A percentile compares a stretch with the other conserved stretches of the same genome.
Conservation (phyloP, 2,329 filamentous ascomycete species). For the Fusarium denticulatum region DNA sequence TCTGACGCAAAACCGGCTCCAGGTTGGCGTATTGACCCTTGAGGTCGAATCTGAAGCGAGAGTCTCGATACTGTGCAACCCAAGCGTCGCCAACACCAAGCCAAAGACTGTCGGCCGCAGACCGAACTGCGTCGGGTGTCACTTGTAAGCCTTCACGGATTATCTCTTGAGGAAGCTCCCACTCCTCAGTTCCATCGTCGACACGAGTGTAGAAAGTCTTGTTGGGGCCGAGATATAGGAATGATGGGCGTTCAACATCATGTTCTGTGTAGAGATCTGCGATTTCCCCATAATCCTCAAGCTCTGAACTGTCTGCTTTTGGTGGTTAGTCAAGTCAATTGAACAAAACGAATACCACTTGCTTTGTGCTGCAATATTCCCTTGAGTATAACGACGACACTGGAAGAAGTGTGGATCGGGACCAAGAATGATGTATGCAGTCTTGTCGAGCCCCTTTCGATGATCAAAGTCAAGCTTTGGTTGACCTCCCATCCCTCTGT, state of each 20-base stretch:
- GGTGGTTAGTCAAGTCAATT: background rate
- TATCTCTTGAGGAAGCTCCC: conserved; percentile 16
- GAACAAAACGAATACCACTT: background rate
- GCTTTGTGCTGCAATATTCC: conserved; percentile 29
- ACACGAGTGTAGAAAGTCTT: conserved; percentile 34
- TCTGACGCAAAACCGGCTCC: background rate
- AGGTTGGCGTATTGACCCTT: conserved; percentile 21
- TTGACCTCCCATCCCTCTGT: background rate
- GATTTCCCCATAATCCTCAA: conserved; percentile 32
- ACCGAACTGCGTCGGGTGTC: background rate
- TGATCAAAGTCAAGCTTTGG: conserved; percentile 14
- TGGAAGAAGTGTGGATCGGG: conserved; percentile 32
- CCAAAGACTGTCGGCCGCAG: conserved; percentile 30
- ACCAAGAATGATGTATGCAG: conserved; percentile 36
- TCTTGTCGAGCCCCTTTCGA: background rate
- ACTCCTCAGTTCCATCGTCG: conserved; percentile 26
- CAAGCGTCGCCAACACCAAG: conserved; percentile 33
- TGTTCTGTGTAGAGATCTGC: conserved; percentile 25
- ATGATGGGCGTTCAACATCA: conserved; percentile 35
- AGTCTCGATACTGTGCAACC: conserved; percentile 38
- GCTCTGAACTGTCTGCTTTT: conserved; percentile 22
- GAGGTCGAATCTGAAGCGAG: conserved; percentile 27
- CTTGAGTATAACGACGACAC: conserved; percentile 25
- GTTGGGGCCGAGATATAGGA: conserved; percentile 32
- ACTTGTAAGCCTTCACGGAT: conserved; percentile 10